These are phyloP conservation scores for Eutrema yunnanense DNA, from an alignment of 345 rosid genomes.

Conservation along the genomic window DNA sequence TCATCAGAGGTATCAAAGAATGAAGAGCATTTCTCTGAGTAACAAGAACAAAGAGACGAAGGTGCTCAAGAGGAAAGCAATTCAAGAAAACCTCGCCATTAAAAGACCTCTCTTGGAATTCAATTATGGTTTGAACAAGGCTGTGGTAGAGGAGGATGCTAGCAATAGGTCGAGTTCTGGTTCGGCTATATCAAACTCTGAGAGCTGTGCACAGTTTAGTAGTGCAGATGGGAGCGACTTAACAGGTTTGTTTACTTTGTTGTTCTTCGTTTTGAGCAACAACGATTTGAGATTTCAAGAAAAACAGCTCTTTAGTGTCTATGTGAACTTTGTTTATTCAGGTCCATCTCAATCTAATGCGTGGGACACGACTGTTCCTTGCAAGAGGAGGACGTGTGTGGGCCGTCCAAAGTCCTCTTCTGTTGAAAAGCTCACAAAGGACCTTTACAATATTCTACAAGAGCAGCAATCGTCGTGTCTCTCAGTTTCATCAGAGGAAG, in stretches of 20 bases:
- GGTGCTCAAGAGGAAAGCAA: constrained; percentile 67
- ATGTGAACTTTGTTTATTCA: constrained; percentile 23
- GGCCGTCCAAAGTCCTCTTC: constrained; percentile 79
- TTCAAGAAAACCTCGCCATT: constrained; percentile 38
- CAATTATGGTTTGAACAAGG: constrained; percentile 45
- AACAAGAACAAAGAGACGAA: constrained; percentile 58
- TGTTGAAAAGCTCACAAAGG: constrained; percentile 90
- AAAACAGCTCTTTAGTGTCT: background rate
- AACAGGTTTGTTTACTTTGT: constrained; percentile 54
- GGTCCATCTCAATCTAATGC: constrained; percentile 85
- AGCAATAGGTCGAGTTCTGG: constrained; percentile 97
- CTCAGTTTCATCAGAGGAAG: constrained; percentile 86
- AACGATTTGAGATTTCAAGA: background rate
- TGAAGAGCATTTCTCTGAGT: constrained; percentile 47
- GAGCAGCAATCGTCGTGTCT: constrained; percentile 91
- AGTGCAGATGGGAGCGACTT: constrained; percentile 81
- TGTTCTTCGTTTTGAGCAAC: background rate
- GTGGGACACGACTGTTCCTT: constrained; percentile 88
- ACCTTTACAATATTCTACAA: constrained; percentile 75
- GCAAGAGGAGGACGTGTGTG: constrained; percentile 83
- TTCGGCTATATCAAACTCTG: constrained; percentile 90
- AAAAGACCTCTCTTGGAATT: constrained; percentile 44
- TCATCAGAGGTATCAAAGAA: constrained; percentile 45
- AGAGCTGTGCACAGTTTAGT: constrained; percentile 90
- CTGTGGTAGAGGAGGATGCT: constrained; percentile 61